phyloP scores from a whole-genome alignment of 1,284 basidiomycete genomes.

The Austroboletus novae-zelandiae region DNA sequence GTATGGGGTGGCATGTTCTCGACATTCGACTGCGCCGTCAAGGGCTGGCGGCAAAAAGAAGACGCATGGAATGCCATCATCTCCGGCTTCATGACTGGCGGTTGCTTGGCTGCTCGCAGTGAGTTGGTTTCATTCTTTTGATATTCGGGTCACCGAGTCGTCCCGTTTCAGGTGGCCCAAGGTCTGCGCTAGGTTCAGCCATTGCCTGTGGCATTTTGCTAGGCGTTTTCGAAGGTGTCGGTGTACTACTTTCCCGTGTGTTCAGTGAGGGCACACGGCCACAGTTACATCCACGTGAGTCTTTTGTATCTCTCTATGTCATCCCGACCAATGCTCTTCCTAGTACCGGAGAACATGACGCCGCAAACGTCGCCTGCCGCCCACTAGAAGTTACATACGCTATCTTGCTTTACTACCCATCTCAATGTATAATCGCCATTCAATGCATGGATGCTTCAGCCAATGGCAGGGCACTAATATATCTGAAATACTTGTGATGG shows the following conservation, averaged over 20 bases:
- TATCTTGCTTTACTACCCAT: slow-evolving; percentile 32
- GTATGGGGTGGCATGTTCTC: slow-evolving; percentile 98
- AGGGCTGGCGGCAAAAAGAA: slow-evolving; percentile 97
- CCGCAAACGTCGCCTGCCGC: slow-evolving; percentile 22
- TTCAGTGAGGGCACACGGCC: slow-evolving; percentile 82
- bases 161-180: slow-evolving; percentile 74
- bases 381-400: slow-evolving; percentile 32
- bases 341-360: slow-evolving; percentile 33
- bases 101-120: slow-evolving; percentile 93
- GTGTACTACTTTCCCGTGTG: slow-evolving; percentile 81
- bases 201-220: slow-evolving; percentile 96
- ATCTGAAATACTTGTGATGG: neutral
- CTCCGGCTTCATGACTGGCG: slow-evolving; percentile 97
- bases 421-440: slow-evolving; percentile 39
- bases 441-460: slow-evolving; percentile 32
- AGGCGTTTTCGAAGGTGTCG: slow-evolving; percentile 95
- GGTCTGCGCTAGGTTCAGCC: slow-evolving; percentile 86
- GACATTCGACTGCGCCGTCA: slow-evolving; percentile 96
- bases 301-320: neutral
- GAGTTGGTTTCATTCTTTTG: slow-evolving; percentile 37
- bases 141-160: slow-evolving; percentile 9
- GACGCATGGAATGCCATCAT: slow-evolving; percentile 99
- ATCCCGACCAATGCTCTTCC: neutral
- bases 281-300: slow-evolving; percentile 46
- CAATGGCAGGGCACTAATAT: slow-evolving; percentile 25